Evolutionary conservation across 768 basidiomycete genomes (phyloP), one percentile per base, ranked within the genome.

Genomic region (Leccinum sublutescens): DNA sequence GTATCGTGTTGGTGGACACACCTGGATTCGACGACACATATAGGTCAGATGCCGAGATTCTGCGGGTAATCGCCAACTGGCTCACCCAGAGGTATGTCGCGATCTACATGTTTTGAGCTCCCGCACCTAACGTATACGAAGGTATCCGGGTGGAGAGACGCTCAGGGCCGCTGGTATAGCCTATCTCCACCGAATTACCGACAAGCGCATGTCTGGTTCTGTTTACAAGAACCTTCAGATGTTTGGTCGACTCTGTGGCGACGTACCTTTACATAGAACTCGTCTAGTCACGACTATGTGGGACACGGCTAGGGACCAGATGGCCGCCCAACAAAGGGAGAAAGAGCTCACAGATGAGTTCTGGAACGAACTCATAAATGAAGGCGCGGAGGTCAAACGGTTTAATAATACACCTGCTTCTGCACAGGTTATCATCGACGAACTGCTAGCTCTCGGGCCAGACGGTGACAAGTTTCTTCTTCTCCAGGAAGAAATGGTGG

Each of bases 231-330:
- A 75, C 57, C 69, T 78, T 51, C 59, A 63, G 17, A 57, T 76
- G 61, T 76, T 78, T 57, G 61, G 66, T 25, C 63, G 67, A 25
- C 57, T 79, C 17, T 79, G 78, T 43, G 78, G 78, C 4, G 33
- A 65, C 10, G 21, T 61, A 4, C 64, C 70, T 7, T 54, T 74
- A 27, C 62, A 17, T 36, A 75, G 74, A 19, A 66, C 75, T 5
- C 62, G 71, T 19, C 60, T 79, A 14, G 65, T 73, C n/a, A 79
- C 77, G 1, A 78, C 74, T 2, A 76, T 75, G 72, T 78, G 77
- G 78, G 68, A 69, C 49, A 31, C 8, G 1, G 68, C 65, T 15
- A 68, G 52, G 21, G 70, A 71, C 34, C 27, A 1, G 12, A 0
- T 0, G 14, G 48, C 48, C 48, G 9, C 12, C n/a, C 58, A 55